Evolutionary conservation across 2,329 filamentous ascomycete genomes (phyloP), one percentile per base, ranked within the genome.

Genomic region (Sporothrix brunneoviolacea): DNA sequence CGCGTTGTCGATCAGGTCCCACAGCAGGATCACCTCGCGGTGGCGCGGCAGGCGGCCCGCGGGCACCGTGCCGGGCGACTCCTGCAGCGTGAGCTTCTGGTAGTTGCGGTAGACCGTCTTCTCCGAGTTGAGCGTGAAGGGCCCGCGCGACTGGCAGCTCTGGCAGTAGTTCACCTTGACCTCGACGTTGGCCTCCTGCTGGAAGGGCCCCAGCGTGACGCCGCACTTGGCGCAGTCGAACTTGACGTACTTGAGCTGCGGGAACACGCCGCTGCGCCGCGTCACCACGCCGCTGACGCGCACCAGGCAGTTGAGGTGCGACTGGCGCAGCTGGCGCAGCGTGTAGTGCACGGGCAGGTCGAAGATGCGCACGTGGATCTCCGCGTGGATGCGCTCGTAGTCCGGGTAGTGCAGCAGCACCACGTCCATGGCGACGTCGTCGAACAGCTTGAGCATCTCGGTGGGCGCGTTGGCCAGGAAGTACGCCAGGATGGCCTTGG

Each of bases 71-170:
- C 93, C 94, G 4, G 93, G 93, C 0, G 94, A 95, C 67, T 98
- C 93, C 64, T 98, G 93, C 12, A 98, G 78, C 0, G 93, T 98
- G 60, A 98, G 75, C 65, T 96, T 98, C 67, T 98, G 93, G 70
- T 96, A 98, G 68, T 98, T 98, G 56, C 93, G 86, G 71, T 98
- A 98, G 15, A 98, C 87, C 0, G 93, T 98, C 75, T 95, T 94
- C 66, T 97, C 93, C 4, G 90, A 93, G 70, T 97, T 97, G 58
- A 98, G 74, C 0, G 85, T 95, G 64, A 98, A 98, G 0, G 93
- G 94, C 0, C 93, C 93, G 36, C 89, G 84, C 35, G 89, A 94
- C 70, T 97, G 91, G 70, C 93, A 98, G 65, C 88, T 93, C 64
- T 96, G 91, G 65, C 93, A 98, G 73, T 88, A 98, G 0, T 87